phyloP scores from a whole-genome alignment of 1,284 basidiomycete species.

The Somion occarium region DNA sequence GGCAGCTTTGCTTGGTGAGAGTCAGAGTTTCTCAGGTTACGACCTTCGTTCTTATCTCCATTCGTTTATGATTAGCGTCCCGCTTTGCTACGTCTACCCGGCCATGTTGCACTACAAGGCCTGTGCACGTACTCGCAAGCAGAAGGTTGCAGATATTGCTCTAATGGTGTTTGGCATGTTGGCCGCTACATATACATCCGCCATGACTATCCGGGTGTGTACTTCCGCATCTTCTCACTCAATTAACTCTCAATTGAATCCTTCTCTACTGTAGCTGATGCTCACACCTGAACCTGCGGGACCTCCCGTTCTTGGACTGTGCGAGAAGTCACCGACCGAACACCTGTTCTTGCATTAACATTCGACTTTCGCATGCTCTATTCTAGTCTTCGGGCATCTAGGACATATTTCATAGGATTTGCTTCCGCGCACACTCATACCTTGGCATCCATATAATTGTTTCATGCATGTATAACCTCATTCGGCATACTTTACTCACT shows the following conservation, averaged over 20 bases:
- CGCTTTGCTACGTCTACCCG: constrained; percentile 92
- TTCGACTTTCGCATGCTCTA: too few relatives aligned
- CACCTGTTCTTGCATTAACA: too few relatives aligned
- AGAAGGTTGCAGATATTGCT: constrained; percentile 72
- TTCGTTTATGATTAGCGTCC: constrained; percentile 55
- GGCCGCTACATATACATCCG: constrained; percentile 84
- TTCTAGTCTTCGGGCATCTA: too few relatives aligned
- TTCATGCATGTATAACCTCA: not conserved
- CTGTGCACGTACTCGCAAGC: constrained; percentile 67
- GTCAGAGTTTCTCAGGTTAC: not conserved
- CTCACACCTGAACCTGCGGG: constrained; percentile 22
- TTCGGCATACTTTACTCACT: too few relatives aligned
- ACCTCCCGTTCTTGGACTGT: constrained; percentile 25
- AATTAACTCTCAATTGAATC: constrained; percentile 1
- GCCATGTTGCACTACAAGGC: constrained; percentile 93
- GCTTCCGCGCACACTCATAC: not conserved
- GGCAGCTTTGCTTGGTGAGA: constrained; percentile 93
- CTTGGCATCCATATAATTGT: not conserved
- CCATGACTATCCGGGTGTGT: constrained; percentile 71
- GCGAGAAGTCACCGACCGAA: constrained; percentile 19
- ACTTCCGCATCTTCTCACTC: not conserved
- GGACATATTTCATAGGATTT: not conserved
- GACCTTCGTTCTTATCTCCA: not conserved
- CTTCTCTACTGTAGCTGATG: constrained; percentile 31
- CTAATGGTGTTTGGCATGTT: constrained; percentile 80